Conservation (phyloP, 768 basidiomycete species). For the Collybia sp. region DNA sequence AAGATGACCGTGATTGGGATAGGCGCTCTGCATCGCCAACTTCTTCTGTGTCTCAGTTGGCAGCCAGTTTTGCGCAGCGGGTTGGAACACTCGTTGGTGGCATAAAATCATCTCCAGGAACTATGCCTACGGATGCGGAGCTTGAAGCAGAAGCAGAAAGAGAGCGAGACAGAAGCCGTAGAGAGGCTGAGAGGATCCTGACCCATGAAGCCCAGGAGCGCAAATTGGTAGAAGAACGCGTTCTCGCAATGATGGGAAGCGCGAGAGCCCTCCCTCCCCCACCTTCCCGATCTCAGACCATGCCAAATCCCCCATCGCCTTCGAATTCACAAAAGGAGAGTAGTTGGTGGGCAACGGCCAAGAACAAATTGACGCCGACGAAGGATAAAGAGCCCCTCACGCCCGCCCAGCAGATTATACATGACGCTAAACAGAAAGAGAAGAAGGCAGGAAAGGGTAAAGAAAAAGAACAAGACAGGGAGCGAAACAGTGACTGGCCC, state of each 20-base stretch:
- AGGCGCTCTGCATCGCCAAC: constrained; percentile 54
- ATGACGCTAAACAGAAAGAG: constrained; percentile 65
- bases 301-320: constrained; percentile 58
- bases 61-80: constrained; percentile 69
- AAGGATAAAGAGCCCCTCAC: constrained; percentile 74
- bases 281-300: constrained; percentile 54
- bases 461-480: constrained; percentile 49
- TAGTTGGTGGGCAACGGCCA: constrained; percentile 74
- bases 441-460: constrained; percentile 49
- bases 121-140: constrained; percentile 66
- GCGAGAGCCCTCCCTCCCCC: constrained; percentile 48
- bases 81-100: constrained; percentile 65
- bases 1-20: constrained; percentile 23
- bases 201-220: constrained; percentile 68
- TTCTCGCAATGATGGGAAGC: constrained; percentile 67
- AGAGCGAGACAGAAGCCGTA: constrained; percentile 70
- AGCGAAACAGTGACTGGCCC: constrained; percentile 47
- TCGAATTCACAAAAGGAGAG: constrained; percentile 60
- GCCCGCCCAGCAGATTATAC: constrained; percentile 79
- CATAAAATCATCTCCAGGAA: constrained; percentile 34
- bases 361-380: constrained; percentile 72
- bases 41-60: constrained; percentile 70
- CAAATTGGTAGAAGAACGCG: constrained; percentile 64
- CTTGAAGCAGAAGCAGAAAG: constrained; percentile 76
- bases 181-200: constrained; percentile 76